These are phyloP conservation scores for Ajuga chamaepitys DNA, from an alignment of 257 asterid species.

Conservation along the genomic window DNA sequence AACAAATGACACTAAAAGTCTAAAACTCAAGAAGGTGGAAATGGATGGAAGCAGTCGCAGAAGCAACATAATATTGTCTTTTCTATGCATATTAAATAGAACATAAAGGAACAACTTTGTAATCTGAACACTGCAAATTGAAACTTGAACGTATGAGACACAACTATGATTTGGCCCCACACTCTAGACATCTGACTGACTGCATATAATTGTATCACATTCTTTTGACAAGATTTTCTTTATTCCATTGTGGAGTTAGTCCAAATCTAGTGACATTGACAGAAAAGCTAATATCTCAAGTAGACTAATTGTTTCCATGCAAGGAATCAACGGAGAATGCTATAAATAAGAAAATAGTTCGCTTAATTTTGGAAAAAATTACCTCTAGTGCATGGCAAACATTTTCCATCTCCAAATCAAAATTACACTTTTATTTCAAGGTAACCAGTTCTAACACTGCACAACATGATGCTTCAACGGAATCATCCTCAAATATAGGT, in stretches of 20 bases:
- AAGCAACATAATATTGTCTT: too few relatives aligned
- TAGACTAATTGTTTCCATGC: neutral
- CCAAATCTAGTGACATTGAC: neutral
- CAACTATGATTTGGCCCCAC: too few relatives aligned
- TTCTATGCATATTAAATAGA: too few relatives aligned
- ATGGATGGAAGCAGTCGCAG: too few relatives aligned
- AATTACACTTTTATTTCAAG: slow-evolving; percentile 38
- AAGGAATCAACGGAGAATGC: neutral
- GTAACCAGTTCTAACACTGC: slow-evolving; percentile 75
- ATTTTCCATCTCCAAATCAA: slow-evolving; percentile 51
- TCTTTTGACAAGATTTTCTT: neutral
- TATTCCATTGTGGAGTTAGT: neutral
- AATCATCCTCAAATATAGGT: slow-evolving; percentile 59
- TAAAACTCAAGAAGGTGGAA: too few relatives aligned
- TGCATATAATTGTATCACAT: too few relatives aligned
- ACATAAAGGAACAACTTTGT: too few relatives aligned
- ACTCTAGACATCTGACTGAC: neutral
- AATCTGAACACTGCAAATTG: too few relatives aligned
- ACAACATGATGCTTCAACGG: slow-evolving; percentile 38
- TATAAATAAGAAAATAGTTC: neutral
- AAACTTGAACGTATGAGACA: too few relatives aligned
- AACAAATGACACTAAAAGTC: too few relatives aligned
- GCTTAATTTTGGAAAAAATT: slow-evolving; percentile 3
- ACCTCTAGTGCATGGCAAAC: slow-evolving; percentile 62
- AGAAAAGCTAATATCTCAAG: neutral